Evolutionary conservation across 805 yeast species (phyloP).

Genomic region (Candida hungchunana): DNA sequence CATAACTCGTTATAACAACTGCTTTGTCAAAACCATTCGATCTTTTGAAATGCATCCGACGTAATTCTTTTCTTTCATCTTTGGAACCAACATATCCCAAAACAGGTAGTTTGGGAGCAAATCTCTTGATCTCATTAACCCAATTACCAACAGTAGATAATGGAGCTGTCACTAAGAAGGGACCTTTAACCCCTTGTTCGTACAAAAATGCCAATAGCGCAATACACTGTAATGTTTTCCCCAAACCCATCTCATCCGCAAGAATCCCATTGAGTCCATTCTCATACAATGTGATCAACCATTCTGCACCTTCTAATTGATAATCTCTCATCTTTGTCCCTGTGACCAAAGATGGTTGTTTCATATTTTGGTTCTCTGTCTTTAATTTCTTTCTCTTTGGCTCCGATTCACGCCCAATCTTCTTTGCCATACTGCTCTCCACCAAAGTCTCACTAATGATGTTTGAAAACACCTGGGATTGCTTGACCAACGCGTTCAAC

Average conservation of each 20-base stretch:
- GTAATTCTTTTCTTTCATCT: constrained; percentile 45
- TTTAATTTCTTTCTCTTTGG: constrained; percentile 22
- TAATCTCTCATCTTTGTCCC: constrained; percentile 72
- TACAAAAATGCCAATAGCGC: constrained; percentile 69
- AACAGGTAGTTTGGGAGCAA: constrained; percentile 67
- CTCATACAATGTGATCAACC: constrained; percentile 85
- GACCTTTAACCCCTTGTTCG: constrained; percentile 76
- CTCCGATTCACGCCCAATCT: constrained; percentile 24
- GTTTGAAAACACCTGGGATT: constrained; percentile 82
- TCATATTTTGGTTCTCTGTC: constrained; percentile 15
- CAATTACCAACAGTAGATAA: constrained; percentile 84
- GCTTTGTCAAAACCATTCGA: constrained; percentile 30
- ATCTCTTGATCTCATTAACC: constrained; percentile 64
- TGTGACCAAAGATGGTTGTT: constrained; percentile 52
- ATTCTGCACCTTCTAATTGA: constrained; percentile 85
- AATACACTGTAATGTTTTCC: constrained; percentile 88
- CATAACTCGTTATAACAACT: constrained; percentile 78
- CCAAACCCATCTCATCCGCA: constrained; percentile 98
- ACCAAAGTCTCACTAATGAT: constrained; percentile 79
- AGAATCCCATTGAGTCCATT: constrained; percentile 93
- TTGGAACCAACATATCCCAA: constrained; percentile 64
- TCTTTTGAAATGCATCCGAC: constrained; percentile 26
- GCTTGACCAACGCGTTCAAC: constrained; percentile 71
- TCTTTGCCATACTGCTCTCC: constrained; percentile 39
- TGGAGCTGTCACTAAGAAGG: constrained; percentile 76